Conservation (phyloP, 495 filamentous ascomycete species). For the Hypoxylon intermedium region DNA sequence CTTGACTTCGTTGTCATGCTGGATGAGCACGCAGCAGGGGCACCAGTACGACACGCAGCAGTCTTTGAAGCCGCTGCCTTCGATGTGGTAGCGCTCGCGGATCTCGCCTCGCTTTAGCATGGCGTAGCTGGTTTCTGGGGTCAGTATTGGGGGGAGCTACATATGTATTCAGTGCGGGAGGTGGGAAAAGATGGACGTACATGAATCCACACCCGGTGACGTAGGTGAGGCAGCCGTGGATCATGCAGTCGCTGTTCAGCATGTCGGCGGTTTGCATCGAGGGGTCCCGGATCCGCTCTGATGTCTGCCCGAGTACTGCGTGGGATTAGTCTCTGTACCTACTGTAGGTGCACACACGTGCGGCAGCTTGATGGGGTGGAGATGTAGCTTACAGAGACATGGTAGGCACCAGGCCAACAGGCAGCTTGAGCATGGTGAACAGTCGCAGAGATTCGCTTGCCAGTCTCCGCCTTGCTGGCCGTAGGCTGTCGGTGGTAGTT, state of each 20-base stretch:
- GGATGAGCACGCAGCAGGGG: conserved; percentile 57
- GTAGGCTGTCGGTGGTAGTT: conserved; percentile 5
- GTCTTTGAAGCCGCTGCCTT: conserved; percentile 60
- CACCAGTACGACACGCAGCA: conserved; percentile 61
- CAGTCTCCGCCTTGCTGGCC: conserved; percentile 42
- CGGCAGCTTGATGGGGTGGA: not conserved
- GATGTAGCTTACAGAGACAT: conserved; percentile 51
- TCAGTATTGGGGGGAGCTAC: not conserved
- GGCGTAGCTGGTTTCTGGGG: conserved; percentile 33
- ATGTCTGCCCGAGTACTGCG: conserved; percentile 56
- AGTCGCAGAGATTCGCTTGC: conserved; percentile 48
- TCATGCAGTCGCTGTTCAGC: conserved; percentile 52
- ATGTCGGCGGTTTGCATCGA: conserved; percentile 51
- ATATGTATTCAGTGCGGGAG: not conserved
- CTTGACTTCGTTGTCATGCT: conserved; percentile 49
- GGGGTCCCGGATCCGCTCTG: conserved; percentile 54
- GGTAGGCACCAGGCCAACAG: conserved; percentile 56
- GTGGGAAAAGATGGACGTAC: conserved; percentile 34
- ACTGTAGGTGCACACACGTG: not conserved
- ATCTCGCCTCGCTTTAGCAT: conserved; percentile 63
- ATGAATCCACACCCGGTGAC: conserved; percentile 46
- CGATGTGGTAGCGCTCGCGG: conserved; percentile 59
- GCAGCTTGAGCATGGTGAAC: conserved; percentile 47
- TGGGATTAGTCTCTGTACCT: no score
- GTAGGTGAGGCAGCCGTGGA: conserved; percentile 33